Base-by-base conservation (phyloP, 495 filamentous ascomycete genomes). In the Rostrohypoxylon terebratum region DNA sequence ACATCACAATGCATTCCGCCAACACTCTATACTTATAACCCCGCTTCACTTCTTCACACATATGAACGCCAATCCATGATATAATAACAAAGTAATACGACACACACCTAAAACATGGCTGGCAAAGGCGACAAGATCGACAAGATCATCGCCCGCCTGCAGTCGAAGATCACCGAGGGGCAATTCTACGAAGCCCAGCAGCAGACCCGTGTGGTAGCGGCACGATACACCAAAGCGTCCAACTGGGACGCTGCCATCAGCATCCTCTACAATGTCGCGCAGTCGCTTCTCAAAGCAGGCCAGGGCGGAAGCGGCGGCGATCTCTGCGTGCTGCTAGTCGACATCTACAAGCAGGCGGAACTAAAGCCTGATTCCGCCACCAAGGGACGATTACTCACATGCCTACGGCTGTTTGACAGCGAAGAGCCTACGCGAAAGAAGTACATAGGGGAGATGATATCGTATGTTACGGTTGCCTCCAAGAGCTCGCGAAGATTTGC, bases 151-250 rank as follows among this genome's bases (percentile, higher is more conserved):
- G 78, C 83, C 55, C 82, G 84, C 11, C 80, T 85, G 61, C 82
- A 85, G 66, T 68, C 67, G 81, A 96, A 95, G 78, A 98, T 97
- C 80, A 86, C 90, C 69, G 94, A 96, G 81, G 96, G 96, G 67
- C 88, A 93, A 74, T 97, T 89, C 84, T 99, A 99, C 83, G 96
- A 99, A 87, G 96, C 96, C 59, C 94, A 97, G 80, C 96, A 99
- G 80, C 96, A 99, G 83, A 90, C 97, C 64, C 92, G 96, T 38
- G 93, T 97, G 33, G 93, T 98, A 72, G 93, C 94, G 36, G 91
- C 92, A 53, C 93, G 96, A 31, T 97, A 99, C 79, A 87, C 93
- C 74, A 98, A 98, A 80, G 84, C 90, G 25, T 82, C 85, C 44
- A 94, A 96, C 87, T 97, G 90, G 83, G 80, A 86, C 77, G 89